Percentiles rank a stretch among this genome's conserved stretches.
These are phyloP conservation scores for Syzygium malaccense DNA, from an alignment of 441 rosid genomes.

Conservation along the genomic window DNA sequence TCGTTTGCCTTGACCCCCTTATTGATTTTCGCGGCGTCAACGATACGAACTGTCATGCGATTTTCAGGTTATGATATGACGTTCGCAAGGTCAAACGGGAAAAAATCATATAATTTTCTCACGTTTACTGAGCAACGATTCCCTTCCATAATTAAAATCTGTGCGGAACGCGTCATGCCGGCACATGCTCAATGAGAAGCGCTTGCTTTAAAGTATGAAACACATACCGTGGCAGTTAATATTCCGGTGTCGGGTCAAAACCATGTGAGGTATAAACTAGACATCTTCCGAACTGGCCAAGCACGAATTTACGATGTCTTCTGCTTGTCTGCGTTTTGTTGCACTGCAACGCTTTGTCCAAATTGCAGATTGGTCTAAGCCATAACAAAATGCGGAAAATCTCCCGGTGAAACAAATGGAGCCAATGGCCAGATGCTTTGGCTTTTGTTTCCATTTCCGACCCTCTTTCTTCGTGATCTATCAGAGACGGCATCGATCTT, in stretches of 20 bases:
- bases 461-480: not conserved
- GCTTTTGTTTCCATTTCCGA: not conserved
- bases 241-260: not conserved
- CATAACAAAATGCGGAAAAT: not conserved
- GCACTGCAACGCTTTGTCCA: not conserved
- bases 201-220: not conserved
- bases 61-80: not conserved
- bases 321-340: not conserved
- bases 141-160: not conserved
- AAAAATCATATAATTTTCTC: not conserved
- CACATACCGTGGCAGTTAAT: not conserved
- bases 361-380: not conserved
- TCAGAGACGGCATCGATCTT: not conserved
- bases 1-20: not conserved
- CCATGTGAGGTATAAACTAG: not conserved
- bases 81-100: not conserved
- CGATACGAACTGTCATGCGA: not conserved
- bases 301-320: not conserved
- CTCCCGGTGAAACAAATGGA: not conserved
- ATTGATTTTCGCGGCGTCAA: not conserved
- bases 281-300: rapidly evolving
- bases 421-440: not conserved
- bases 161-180: too few relatives aligned
- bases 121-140: not conserved
- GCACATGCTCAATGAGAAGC: not conserved